Evolutionary conservation across 2,329 filamentous ascomycete species (phyloP).

Genomic region (Penicillium sp.): DNA sequence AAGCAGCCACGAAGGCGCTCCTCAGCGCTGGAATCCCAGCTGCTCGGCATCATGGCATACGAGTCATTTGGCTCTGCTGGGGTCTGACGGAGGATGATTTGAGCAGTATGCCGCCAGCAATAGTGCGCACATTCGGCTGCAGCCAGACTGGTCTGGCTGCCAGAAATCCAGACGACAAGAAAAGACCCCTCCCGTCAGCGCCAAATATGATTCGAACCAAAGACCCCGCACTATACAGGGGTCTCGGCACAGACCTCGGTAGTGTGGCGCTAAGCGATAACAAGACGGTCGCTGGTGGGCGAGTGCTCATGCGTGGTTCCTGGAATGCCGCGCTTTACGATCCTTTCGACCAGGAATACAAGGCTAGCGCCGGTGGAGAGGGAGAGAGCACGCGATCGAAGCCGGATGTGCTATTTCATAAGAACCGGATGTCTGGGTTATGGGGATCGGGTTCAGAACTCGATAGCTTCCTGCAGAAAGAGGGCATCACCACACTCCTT

Average conservation of each 20-base stretch:
- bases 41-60: slow-evolving; percentile 53
- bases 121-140: slow-evolving; percentile 50
- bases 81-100: slow-evolving; percentile 57
- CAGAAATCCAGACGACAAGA: not conserved
- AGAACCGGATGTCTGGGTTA: slow-evolving; percentile 61
- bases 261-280: slow-evolving; percentile 32
- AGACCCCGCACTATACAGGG: slow-evolving; percentile 34
- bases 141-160: not conserved
- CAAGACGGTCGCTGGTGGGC: slow-evolving; percentile 26
- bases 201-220: slow-evolving; percentile 33
- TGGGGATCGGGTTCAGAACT: slow-evolving; percentile 52
- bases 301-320: slow-evolving; percentile 53
- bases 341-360: slow-evolving; percentile 45
- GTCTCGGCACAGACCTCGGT: slow-evolving; percentile 53
- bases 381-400: not conserved
- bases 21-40: slow-evolving; percentile 49
- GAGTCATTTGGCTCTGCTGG: slow-evolving; percentile 60
- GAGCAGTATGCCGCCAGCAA: slow-evolving; percentile 51
- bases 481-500: slow-evolving; percentile 52
- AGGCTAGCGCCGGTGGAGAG: slow-evolving; percentile 1
- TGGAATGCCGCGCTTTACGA: slow-evolving; percentile 60
- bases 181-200: not conserved
- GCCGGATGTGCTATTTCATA: slow-evolving; percentile 56
- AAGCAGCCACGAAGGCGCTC: slow-evolving; percentile 45
- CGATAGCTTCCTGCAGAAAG: slow-evolving; percentile 43